Conservation (phyloP, 2,329 filamentous ascomycete genomes). For the Penicillium sp. region DNA sequence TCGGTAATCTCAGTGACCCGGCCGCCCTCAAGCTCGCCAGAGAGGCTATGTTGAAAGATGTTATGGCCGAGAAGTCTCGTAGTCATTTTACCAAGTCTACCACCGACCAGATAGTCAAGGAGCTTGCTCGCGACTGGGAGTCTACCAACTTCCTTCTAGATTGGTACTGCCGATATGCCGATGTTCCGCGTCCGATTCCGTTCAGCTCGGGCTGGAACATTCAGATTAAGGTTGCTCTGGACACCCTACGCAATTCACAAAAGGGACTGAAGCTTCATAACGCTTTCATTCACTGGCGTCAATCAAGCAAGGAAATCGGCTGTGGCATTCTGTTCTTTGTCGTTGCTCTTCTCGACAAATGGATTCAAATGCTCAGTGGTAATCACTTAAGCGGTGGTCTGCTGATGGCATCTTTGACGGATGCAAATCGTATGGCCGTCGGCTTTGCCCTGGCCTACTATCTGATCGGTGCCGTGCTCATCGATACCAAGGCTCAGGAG, state of each 20-base stretch:
- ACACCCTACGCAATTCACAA: constrained; percentile 53
- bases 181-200: constrained; percentile 51
- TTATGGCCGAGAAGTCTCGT: constrained; percentile 46
- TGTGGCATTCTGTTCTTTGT: constrained; percentile 56
- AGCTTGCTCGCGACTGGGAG: constrained; percentile 53
- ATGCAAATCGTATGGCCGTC: constrained; percentile 46
- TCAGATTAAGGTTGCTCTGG: constrained; percentile 55
- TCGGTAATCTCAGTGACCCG: constrained; percentile 48
- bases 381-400: constrained; percentile 41
- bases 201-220: constrained; percentile 59
- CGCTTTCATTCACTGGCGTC: constrained; percentile 59
- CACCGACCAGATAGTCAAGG: constrained; percentile 48
- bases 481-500: constrained; percentile 56
- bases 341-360: constrained; percentile 56
- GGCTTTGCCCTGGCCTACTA: constrained; percentile 60
- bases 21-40: constrained; percentile 50
- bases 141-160: constrained; percentile 55
- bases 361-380: constrained; percentile 51
- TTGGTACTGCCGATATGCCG: constrained; percentile 52
- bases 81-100: constrained; percentile 44
- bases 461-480: constrained; percentile 55
- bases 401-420: constrained; percentile 35
- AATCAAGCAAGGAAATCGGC: constrained; percentile 54
- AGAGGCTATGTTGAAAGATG: constrained; percentile 46
- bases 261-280: constrained; percentile 57